Percentiles rank a stretch among this genome's conserved stretches.
phyloP scores from a whole-genome alignment of 257 asterid species.

The Prunella vulgaris region DNA sequence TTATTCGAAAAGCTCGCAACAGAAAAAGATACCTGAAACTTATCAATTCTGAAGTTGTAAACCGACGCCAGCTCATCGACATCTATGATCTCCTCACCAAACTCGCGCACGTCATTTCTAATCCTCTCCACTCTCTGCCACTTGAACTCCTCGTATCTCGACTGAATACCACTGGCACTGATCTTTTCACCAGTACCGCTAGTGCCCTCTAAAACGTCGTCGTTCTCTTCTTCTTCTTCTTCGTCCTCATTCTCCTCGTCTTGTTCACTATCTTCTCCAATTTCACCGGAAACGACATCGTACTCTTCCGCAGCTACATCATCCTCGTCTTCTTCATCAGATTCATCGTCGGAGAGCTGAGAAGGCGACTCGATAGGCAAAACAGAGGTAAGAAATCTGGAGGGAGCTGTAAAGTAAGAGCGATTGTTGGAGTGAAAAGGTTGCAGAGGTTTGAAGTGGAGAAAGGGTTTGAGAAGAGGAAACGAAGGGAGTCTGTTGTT shows the following conservation, averaged over 20 bases:
- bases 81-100: slow-evolving; percentile 76
- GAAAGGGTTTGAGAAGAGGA: slow-evolving; percentile 27
- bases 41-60: slow-evolving; percentile 82
- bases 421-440: slow-evolving; percentile 17
- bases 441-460: slow-evolving; percentile 30
- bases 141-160: slow-evolving; percentile 67
- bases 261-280: slow-evolving; percentile 36
- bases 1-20: not conserved
- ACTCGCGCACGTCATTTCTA: slow-evolving; percentile 75
- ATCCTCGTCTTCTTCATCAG: slow-evolving; percentile 44
- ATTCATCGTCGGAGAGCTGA: slow-evolving; percentile 56
- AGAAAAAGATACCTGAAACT: slow-evolving; percentile 62
- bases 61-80: slow-evolving; percentile 83
- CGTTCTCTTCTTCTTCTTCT: slow-evolving; percentile 41
- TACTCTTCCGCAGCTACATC: slow-evolving; percentile 73
- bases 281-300: slow-evolving; percentile 41
- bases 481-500: slow-evolving; percentile 24
- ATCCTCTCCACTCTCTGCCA: slow-evolving; percentile 95
- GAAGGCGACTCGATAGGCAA: slow-evolving; percentile 50
- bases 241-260: no score
- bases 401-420: slow-evolving; percentile 20
- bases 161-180: slow-evolving; percentile 13
- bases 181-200: slow-evolving; percentile 7
- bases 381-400: slow-evolving; percentile 38
- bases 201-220: slow-evolving; percentile 25